Percentiles rank a stretch among this genome's conserved stretches.
Evolutionary conservation across 169 alveolate species (phyloP).

Genomic region (Plasmodium berghei): DNA sequence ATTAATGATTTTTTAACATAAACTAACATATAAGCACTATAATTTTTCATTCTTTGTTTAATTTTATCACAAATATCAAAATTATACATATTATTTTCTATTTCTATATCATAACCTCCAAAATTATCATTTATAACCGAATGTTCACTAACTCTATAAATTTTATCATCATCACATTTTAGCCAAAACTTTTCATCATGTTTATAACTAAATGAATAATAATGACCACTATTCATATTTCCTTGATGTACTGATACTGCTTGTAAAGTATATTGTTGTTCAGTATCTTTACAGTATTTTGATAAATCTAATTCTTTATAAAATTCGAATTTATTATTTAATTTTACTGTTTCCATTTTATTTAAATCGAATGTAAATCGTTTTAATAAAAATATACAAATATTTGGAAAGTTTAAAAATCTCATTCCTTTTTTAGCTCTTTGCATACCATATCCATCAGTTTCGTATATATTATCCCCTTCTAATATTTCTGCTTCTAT

Average conservation of each 20-base stretch:
- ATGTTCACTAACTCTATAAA: constrained; percentile 89
- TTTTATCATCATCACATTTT: constrained; percentile 95
- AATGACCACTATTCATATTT: constrained; percentile 95
- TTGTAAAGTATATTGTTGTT: constrained; percentile 89
- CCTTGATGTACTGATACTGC: constrained; percentile 97
- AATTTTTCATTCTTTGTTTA: constrained; percentile 82
- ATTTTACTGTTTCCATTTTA: constrained; percentile 91
- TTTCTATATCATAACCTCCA: constrained; percentile 92
- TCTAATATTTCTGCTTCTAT: constrained; percentile 94
- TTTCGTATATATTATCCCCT: constrained; percentile 96
- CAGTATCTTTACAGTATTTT: constrained; percentile 76
- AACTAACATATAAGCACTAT: constrained; percentile 95
- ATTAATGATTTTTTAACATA: constrained; percentile 92
- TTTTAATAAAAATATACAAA: constrained; percentile 93
- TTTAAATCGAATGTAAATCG: constrained; percentile 91
- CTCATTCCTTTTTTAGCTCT: constrained; percentile 93
- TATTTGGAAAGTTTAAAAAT: constrained; percentile 95
- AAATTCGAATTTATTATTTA: constrained; percentile 93
- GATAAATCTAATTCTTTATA: constrained; percentile 92
- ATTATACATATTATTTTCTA: constrained; percentile 73
- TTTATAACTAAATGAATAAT: constrained; percentile 91
- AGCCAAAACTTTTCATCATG: constrained; percentile 89
- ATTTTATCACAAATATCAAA: constrained; percentile 72
- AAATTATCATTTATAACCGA: constrained; percentile 91
- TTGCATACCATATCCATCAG: constrained; percentile 94